These are phyloP conservation scores for Colletotrichum australisinense DNA, from an alignment of 2,329 filamentous ascomycete genomes.

Conservation along the genomic window DNA sequence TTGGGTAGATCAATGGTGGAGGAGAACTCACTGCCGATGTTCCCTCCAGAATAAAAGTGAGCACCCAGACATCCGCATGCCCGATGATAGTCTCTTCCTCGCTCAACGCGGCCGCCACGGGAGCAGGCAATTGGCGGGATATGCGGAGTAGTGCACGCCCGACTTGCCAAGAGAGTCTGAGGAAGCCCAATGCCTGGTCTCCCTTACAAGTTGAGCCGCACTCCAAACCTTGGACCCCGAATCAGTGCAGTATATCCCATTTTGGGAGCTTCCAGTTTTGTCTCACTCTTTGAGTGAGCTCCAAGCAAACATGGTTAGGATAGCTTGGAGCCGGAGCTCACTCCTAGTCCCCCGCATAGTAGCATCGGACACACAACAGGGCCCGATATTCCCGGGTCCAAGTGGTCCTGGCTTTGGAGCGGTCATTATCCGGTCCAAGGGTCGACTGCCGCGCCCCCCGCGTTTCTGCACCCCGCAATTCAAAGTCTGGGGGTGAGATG, in stretches of 20 bases:
- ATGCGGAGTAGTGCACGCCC: background rate
- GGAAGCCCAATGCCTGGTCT: background rate
- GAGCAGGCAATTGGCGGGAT: background rate
- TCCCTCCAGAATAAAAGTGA: background rate
- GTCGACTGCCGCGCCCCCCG: conserved; percentile 24
- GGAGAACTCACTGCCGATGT: conserved; percentile 19
- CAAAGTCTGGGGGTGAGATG: conserved; percentile 31
- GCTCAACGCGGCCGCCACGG: background rate
- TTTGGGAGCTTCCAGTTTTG: conserved; percentile 20
- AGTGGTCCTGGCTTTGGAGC: background rate
- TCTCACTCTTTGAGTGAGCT: background rate
- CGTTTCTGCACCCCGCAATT: conserved; percentile 34
- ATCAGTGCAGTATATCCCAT: background rate
- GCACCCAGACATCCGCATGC: conserved; percentile 14
- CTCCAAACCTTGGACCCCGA: background rate
- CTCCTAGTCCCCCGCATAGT: background rate
- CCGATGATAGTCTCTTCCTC: conserved; percentile 8
- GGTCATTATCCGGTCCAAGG: conserved; percentile 10
- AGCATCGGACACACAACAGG: background rate
- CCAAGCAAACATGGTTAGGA: background rate
- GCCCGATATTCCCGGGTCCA: conserved; percentile 18
- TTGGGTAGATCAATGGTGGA: background rate
- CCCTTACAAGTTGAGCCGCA: conserved; percentile 13
- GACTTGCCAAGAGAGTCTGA: background rate
- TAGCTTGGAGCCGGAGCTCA: background rate